phyloP scores from a whole-genome alignment of 768 basidiomycete species.

The Phylloporus rhodoxanthus region DNA sequence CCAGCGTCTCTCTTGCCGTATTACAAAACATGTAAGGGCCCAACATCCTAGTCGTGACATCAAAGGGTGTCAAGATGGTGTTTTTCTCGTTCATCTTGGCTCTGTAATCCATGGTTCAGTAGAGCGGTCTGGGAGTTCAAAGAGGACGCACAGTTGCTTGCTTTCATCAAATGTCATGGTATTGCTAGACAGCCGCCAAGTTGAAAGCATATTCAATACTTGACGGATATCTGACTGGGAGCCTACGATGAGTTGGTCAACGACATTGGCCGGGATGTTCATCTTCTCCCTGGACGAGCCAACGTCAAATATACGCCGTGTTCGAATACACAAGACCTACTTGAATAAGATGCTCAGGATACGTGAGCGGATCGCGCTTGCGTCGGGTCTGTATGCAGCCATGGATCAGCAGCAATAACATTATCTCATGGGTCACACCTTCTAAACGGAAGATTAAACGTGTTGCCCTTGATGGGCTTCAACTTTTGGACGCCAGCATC shows the following conservation, averaged over 20 bases:
- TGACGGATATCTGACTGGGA: conserved; percentile 96
- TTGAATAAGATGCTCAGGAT: conserved; percentile 86
- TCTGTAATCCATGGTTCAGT: conserved; percentile 36
- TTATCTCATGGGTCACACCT: conserved; percentile 43
- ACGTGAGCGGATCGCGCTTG: conserved; percentile 71
- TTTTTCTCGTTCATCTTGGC: conserved; percentile 91
- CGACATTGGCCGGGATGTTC: conserved; percentile 83
- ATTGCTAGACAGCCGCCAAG: conserved; percentile 81
- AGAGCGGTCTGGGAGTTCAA: not conserved
- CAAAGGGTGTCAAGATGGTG: conserved; percentile 85
- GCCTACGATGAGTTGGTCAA: conserved; percentile 86
- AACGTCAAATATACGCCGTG: not conserved
- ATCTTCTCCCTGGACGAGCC: conserved; percentile 68
- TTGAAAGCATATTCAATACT: conserved; percentile 96
- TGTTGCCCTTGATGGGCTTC: conserved; percentile 71
- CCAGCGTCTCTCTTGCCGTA: conserved; percentile 74
- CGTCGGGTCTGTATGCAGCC: conserved; percentile 57
- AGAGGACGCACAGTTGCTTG: conserved; percentile 69
- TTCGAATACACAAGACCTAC: conserved; percentile 38
- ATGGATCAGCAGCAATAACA: not conserved
- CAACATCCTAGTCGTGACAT: conserved; percentile 80
- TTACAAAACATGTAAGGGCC: conserved; percentile 87
- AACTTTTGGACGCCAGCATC: conserved; percentile 84
- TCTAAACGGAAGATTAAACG: conserved; percentile 70
- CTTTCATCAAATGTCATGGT: conserved; percentile 89